Percentiles rank a stretch among this genome's conserved stretches.
Evolutionary conservation across 2,329 filamentous ascomycete genomes (phyloP).

Genomic region (Xylariaceae sp.): DNA sequence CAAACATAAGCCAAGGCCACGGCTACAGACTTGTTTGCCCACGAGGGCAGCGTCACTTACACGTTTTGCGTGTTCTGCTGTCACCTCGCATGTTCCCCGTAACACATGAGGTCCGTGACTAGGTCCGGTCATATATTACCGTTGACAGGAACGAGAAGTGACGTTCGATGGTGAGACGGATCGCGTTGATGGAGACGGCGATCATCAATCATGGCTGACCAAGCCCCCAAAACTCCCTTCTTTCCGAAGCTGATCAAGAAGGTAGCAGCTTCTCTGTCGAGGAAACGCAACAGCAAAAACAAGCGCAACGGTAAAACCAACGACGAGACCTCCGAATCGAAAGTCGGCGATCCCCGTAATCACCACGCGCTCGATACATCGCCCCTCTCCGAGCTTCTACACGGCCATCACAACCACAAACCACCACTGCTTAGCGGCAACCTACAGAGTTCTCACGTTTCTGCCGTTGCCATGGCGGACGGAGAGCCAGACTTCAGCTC

Average conservation of each 20-base stretch:
- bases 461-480: slow-evolving; percentile 61
- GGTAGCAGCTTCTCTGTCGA: slow-evolving; percentile 23
- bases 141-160: not conserved
- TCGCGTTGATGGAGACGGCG: not conserved
- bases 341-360: not conserved
- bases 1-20: not conserved
- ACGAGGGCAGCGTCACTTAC: not conserved
- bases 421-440: not conserved
- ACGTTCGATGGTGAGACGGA: not conserved
- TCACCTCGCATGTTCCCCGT: not conserved
- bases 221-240: slow-evolving; percentile 11
- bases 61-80: not conserved
- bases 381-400: not conserved
- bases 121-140: not conserved
- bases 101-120: not conserved
- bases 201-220: slow-evolving; percentile 19
- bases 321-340: not conserved
- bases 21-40: not conserved
- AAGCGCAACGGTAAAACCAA: not conserved
- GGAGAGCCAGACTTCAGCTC: slow-evolving; percentile 77
- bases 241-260: slow-evolving; percentile 26
- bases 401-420: not conserved
- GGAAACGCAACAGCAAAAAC: slow-evolving; percentile 17
- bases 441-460: slow-evolving; percentile 3
- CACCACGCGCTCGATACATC: not conserved